These are phyloP conservation scores for Acer yangbiense DNA, from an alignment of 345 rosid species.

Conservation along the genomic window DNA sequence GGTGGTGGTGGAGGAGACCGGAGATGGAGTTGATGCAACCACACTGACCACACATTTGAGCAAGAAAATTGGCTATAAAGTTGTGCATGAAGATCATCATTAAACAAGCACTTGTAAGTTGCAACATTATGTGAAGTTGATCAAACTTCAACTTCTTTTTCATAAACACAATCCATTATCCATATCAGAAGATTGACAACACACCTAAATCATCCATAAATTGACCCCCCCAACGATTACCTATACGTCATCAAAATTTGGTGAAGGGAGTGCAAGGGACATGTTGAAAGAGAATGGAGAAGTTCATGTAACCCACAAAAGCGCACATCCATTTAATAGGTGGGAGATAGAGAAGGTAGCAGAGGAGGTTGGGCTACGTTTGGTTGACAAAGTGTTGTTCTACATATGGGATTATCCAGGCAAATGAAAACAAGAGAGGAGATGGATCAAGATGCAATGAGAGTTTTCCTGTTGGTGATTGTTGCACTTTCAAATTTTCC, in stretches of 20 bases:
- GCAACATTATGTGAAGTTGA: too few species aligned
- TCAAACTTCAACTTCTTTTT: too few species aligned
- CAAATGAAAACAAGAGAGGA: conserved; percentile 51
- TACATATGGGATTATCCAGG: conserved; percentile 38
- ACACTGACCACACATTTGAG: too few species aligned
- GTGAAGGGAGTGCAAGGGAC: conserved; percentile 46
- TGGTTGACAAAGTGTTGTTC: conserved; percentile 27
- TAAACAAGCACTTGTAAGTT: too few species aligned
- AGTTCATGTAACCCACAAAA: conserved; percentile 57
- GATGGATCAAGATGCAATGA: conserved; percentile 18
- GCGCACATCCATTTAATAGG: conserved; percentile 37
- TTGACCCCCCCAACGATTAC: too few species aligned
- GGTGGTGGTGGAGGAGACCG: too few species aligned
- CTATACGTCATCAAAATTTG: conserved; percentile 34
- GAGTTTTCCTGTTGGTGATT: conserved; percentile 41
- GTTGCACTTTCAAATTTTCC: conserved; percentile 45
- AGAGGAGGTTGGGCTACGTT: conserved; percentile 31
- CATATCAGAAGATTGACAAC: too few species aligned
- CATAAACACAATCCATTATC: too few species aligned
- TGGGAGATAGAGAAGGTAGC: conserved; percentile 47
- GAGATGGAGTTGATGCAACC: too few species aligned
- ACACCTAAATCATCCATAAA: too few species aligned
- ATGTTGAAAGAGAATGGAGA: conserved; percentile 47
- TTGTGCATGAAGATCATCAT: too few species aligned
- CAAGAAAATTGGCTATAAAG: too few species aligned